A percentile compares a stretch with the other conserved stretches of the same genome.
Evolutionary conservation across 176 grass and related monocot species (phyloP).

Genomic region (Raddia distichophylla): DNA sequence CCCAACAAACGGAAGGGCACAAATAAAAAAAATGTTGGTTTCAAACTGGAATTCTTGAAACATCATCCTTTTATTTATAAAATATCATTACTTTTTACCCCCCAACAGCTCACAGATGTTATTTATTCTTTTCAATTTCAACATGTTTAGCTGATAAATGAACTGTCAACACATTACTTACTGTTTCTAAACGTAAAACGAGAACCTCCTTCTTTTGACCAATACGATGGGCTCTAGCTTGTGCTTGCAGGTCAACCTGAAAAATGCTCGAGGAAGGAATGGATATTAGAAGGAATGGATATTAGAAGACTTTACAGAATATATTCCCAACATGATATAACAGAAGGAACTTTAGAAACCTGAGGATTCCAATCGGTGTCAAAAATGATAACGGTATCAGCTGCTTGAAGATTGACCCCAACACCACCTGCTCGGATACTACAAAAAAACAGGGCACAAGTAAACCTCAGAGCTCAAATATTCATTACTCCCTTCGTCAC

Average conservation of each 20-base stretch:
- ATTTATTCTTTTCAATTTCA: constrained; percentile 10
- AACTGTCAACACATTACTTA: constrained; percentile 47
- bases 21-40: not conserved
- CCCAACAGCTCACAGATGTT: not conserved
- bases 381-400: constrained; percentile 99
- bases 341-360: constrained; percentile 53
- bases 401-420: constrained; percentile 98
- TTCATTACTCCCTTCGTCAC: not conserved
- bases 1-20: not conserved
- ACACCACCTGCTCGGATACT: constrained; percentile 99
- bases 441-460: constrained; percentile 37
- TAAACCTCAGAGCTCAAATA: constrained; percentile 35
- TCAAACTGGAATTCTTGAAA: not conserved
- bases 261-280: constrained; percentile 22
- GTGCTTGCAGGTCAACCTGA: constrained; percentile 99
- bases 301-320: not conserved
- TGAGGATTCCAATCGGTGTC: constrained; percentile 99
- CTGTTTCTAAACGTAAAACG: constrained; percentile 97
- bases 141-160: constrained; percentile 21
- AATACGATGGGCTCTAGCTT: constrained; percentile 97
- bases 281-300: not conserved
- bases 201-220: constrained; percentile 99
- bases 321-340: constrained; percentile 33
- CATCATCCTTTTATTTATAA: constrained; percentile 2
- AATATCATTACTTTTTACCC: not conserved